Evolutionary conservation across 345 rosid species (phyloP).

Genomic region (Populus pruinosa): DNA sequence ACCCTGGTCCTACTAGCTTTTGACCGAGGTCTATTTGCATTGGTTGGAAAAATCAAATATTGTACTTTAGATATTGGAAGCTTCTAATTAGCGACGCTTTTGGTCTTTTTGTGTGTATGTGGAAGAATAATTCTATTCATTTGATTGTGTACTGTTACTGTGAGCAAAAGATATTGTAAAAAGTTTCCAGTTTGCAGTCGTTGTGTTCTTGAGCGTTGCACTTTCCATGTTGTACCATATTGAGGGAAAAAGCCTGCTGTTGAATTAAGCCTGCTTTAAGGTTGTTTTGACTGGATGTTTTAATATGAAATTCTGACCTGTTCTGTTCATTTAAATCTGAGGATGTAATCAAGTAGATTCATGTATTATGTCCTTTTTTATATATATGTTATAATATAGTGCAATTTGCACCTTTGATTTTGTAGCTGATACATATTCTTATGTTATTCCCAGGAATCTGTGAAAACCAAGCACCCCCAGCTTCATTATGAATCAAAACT

Average conservation of each 20-base stretch:
- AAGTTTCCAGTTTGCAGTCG: not conserved
- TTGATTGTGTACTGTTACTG: not conserved
- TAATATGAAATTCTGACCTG: not conserved
- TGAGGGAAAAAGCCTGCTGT: not conserved
- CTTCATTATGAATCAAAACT: conserved; percentile 82
- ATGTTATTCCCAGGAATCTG: conserved; percentile 52
- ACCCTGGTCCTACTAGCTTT: not conserved
- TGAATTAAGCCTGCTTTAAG: not conserved
- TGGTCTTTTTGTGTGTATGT: not conserved
- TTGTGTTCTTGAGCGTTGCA: not conserved
- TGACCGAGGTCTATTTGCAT: not conserved
- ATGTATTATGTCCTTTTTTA: not conserved
- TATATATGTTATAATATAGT: not conserved
- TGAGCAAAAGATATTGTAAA: not conserved
- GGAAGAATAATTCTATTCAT: not conserved
- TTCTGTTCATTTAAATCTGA: not conserved
- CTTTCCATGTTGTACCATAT: not conserved
- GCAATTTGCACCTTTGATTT: not conserved
- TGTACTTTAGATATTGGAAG: not conserved
- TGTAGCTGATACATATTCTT: not conserved
- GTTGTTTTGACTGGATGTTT: not conserved
- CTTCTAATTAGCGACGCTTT: not conserved
- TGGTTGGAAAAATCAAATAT: not conserved
- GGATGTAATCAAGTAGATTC: not conserved
- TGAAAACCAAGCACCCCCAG: conserved; percentile 82